These are phyloP conservation scores for Marsdenia floribunda DNA, from an alignment of 257 asterid genomes.

Conservation along the genomic window DNA sequence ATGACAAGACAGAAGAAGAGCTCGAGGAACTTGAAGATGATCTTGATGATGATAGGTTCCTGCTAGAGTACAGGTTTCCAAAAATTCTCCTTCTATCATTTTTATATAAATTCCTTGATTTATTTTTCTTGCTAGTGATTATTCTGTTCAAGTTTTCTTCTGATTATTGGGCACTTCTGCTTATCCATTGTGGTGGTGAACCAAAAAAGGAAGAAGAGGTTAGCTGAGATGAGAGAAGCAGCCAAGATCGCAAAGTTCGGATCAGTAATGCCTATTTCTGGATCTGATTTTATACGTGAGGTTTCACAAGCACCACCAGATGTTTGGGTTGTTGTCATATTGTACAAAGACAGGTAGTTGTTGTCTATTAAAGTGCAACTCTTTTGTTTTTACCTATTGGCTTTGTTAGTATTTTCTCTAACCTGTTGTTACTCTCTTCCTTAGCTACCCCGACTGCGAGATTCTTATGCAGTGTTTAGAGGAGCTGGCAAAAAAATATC, in stretches of 20 bases:
- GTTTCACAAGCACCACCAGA: slow-evolving; percentile 96
- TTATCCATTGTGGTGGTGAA: not conserved
- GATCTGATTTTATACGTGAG: slow-evolving; percentile 94
- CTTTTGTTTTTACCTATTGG: not conserved
- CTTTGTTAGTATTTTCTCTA: not conserved
- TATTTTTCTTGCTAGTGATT: not conserved
- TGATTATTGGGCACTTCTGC: not conserved
- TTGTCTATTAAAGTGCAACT: not conserved
- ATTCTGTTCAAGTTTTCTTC: slow-evolving; percentile 21
- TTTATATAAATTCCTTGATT: not conserved
- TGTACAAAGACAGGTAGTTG: slow-evolving; percentile 85
- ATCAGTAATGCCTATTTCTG: slow-evolving; percentile 77
- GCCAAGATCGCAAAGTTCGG: slow-evolving; percentile 79
- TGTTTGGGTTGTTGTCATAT: slow-evolving; percentile 81
- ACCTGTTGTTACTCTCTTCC: not conserved
- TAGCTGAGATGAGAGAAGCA: slow-evolving; percentile 81
- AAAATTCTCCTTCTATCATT: not conserved
- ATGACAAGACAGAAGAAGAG: slow-evolving; percentile 66
- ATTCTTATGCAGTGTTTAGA: slow-evolving; percentile 81
- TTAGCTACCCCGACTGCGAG: slow-evolving; percentile 62
- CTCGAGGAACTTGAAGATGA: slow-evolving; percentile 93
- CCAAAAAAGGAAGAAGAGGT: slow-evolving; percentile 68
- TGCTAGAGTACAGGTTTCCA: slow-evolving; percentile 68
- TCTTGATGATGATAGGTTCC: slow-evolving; percentile 88
- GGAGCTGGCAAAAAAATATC: slow-evolving; percentile 68